Conservation (phyloP, 768 basidiomycete species). For the Amylocystis lapponica region DNA sequence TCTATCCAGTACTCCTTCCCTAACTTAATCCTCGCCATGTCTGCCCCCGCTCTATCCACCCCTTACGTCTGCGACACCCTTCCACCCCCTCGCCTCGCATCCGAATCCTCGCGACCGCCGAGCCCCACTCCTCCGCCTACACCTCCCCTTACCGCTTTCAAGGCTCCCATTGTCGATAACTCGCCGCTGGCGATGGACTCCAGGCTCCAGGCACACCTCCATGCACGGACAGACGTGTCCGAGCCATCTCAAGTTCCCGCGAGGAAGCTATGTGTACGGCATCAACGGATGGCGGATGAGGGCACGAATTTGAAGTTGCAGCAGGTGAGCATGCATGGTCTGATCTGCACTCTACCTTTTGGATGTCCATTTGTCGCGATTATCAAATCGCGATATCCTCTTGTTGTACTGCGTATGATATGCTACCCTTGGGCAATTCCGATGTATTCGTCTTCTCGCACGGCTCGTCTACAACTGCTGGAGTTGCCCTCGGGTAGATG, state of each 20-base stretch:
- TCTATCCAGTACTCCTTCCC: background rate
- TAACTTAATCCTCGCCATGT: slow-evolving; percentile 13
- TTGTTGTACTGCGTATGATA: too few species aligned
- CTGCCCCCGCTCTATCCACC: slow-evolving; percentile 12
- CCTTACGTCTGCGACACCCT: slow-evolving; percentile 68
- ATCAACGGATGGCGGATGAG: slow-evolving; percentile 96
- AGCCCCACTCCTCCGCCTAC: slow-evolving; percentile 17
- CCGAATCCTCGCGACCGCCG: slow-evolving; percentile 15
- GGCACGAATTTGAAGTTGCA: slow-evolving; percentile 90
- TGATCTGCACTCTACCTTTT: too few species aligned
- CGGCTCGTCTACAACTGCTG: too few species aligned
- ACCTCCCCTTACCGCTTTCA: slow-evolving; percentile 22
- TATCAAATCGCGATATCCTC: too few species aligned
- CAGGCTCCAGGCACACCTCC: background rate
- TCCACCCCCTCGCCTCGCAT: slow-evolving; percentile 53
- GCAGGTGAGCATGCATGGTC: too few species aligned
- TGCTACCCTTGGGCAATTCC: too few species aligned
- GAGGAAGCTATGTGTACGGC: slow-evolving; percentile 84
- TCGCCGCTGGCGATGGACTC: slow-evolving; percentile 6
- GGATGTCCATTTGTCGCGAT: too few species aligned
- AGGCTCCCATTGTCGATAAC: slow-evolving; percentile 16
- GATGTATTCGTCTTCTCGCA: too few species aligned
- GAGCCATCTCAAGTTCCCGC: slow-evolving; percentile 30
- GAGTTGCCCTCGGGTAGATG: too few species aligned
- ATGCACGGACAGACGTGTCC: background rate